Percentiles rank a stretch among this genome's conserved stretches.
Conservation (phyloP, 352 stramenopile species). For the Pythium chondricola region DNA sequence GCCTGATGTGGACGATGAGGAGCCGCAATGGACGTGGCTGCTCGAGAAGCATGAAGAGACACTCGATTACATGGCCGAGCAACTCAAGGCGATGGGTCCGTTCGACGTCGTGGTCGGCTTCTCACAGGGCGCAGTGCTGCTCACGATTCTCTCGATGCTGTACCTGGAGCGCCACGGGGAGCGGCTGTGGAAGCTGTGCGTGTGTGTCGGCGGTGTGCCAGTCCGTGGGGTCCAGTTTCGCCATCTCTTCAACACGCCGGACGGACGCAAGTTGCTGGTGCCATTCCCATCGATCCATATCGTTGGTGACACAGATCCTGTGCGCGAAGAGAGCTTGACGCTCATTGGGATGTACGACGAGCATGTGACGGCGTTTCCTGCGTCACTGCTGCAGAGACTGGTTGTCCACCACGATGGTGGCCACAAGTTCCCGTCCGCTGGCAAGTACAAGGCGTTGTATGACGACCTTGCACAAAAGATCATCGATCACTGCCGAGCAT, state of each 20-base stretch:
- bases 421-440: slow-evolving; percentile 31
- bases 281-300: slow-evolving; percentile 40
- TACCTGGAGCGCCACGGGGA: slow-evolving; percentile 24
- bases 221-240: slow-evolving; percentile 28
- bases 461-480: slow-evolving; percentile 21
- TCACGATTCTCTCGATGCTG: slow-evolving; percentile 33
- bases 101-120: slow-evolving; percentile 53
- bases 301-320: slow-evolving; percentile 28
- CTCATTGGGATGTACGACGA: slow-evolving; percentile 30
- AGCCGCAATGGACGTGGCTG: slow-evolving; percentile 20
- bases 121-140: slow-evolving; percentile 45
- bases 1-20: slow-evolving; percentile 8
- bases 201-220: slow-evolving; percentile 39
- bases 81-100: slow-evolving; percentile 29
- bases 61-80: slow-evolving; percentile 32
- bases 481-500: slow-evolving; percentile 19
- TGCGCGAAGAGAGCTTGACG: slow-evolving; percentile 21
- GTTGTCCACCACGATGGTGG: slow-evolving; percentile 33
- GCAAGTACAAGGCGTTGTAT: slow-evolving; percentile 21
- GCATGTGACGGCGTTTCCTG: slow-evolving; percentile 8
- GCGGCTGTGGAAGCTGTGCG: slow-evolving; percentile 31
- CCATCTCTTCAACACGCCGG: slow-evolving; percentile 27
- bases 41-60: slow-evolving; percentile 31
- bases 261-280: slow-evolving; percentile 11
- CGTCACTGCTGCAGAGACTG: slow-evolving; percentile 17